phyloP scores from a whole-genome alignment of 106 monocot species.

The Allium cepa region DNA sequence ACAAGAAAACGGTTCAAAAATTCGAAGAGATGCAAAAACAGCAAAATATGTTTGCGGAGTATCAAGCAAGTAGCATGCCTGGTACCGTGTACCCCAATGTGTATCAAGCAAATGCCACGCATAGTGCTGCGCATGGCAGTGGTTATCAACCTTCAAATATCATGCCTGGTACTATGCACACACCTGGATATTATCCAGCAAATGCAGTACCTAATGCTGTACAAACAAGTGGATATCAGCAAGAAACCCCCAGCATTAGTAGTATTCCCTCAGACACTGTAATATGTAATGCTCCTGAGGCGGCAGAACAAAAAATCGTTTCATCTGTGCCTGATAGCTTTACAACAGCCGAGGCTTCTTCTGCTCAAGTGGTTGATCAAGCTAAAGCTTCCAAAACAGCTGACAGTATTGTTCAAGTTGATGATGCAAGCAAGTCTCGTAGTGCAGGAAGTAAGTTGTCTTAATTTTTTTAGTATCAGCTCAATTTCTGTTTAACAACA shows the following conservation, averaged over 20 bases:
- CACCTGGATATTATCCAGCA: too few species aligned
- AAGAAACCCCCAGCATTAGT: too few species aligned
- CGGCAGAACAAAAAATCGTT: neutral
- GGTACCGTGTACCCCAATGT: neutral
- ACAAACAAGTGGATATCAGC: too few species aligned
- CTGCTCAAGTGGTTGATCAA: conserved; percentile 4
- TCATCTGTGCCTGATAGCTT: neutral
- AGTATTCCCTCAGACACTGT: too few species aligned
- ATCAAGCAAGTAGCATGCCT: conserved; percentile 10
- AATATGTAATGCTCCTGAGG: neutral
- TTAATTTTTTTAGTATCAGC: too few species aligned
- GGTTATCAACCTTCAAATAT: too few species aligned
- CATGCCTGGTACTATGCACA: too few species aligned
- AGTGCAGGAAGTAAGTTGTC: neutral
- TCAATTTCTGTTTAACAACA: too few species aligned
- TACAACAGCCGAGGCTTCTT: neutral
- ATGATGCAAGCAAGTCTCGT: conserved; percentile 4
- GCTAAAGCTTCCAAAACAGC: neutral
- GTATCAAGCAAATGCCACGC: too few species aligned
- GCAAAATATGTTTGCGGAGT: conserved; percentile 38
- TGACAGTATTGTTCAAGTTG: neutral
- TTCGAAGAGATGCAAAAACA: conserved; percentile 39
- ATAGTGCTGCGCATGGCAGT: too few species aligned
- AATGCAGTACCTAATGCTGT: too few species aligned
- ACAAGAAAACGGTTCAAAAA: conserved; percentile 52